Evolutionary conservation across 495 filamentous ascomycete species (phyloP).

Genomic region (Apiosordaria backusii): DNA sequence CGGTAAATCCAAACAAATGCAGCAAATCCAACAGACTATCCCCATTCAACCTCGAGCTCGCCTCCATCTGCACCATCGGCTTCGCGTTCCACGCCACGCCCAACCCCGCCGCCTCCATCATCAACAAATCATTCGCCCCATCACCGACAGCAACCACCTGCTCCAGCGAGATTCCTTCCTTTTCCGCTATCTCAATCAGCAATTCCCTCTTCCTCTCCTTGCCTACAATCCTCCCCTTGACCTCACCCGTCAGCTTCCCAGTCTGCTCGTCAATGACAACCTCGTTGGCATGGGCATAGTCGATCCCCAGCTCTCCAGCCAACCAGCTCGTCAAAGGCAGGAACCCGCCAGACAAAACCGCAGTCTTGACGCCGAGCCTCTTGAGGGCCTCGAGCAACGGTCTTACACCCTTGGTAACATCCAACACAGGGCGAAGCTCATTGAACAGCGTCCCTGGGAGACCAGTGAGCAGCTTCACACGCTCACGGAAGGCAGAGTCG

Average conservation of each 20-base stretch:
- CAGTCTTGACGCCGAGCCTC: conserved; percentile 73
- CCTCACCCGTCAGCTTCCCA: conserved; percentile 72
- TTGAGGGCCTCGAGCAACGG: conserved; percentile 71
- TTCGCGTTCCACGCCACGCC: conserved; percentile 95
- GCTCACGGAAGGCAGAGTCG: conserved; percentile 69
- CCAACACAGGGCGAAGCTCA: conserved; percentile 66
- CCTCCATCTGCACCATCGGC: conserved; percentile 81
- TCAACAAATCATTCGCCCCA: conserved; percentile 90
- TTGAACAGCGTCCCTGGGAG: conserved; percentile 78
- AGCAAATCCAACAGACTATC: conserved; percentile 75
- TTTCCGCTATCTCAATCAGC: conserved; percentile 69
- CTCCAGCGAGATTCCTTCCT: conserved; percentile 65
- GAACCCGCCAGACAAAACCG: conserved; percentile 90
- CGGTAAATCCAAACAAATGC: conserved; percentile 74
- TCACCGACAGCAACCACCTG: conserved; percentile 87
- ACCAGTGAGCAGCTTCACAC: conserved; percentile 76
- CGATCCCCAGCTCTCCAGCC: conserved; percentile 71
- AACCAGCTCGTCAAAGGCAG: conserved; percentile 84
- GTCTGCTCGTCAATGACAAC: conserved; percentile 60
- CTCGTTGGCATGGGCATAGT: conserved; percentile 85
- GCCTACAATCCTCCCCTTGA: conserved; percentile 76
- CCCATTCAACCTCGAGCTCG: conserved; percentile 76
- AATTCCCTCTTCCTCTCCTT: conserved; percentile 74
- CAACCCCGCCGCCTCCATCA: conserved; percentile 84
- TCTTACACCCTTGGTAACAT: conserved; percentile 74